phyloP scores from a whole-genome alignment of 805 yeast genomes.

The Tetrapisispora pingtungensis region DNA sequence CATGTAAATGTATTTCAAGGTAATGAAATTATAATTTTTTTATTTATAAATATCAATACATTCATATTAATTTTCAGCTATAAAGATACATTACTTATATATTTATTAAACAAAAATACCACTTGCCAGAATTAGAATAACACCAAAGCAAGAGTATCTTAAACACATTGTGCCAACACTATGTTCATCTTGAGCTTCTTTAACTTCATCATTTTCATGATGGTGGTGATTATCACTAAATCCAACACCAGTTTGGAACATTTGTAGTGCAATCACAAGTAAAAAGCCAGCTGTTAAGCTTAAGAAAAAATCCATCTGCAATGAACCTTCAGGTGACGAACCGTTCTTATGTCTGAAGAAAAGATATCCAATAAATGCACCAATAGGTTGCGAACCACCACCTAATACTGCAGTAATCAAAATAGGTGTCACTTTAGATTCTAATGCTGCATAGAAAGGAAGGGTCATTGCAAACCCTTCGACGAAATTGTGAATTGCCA shows the following conservation, averaged over 20 bases:
- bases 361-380: conserved; percentile 64
- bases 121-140: conserved; percentile 22
- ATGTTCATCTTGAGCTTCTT: conserved; percentile 19
- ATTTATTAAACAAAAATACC: conserved; percentile 15
- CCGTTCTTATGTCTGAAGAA: conserved; percentile 35
- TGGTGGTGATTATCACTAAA: conserved; percentile 61
- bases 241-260: conserved; percentile 74
- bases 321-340: conserved; percentile 27
- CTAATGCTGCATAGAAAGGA: conserved; percentile 73
- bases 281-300: conserved; percentile 77
- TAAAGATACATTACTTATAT: too few species aligned
- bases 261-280: conserved; percentile 69
- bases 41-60: too few species aligned
- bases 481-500: conserved; percentile 81
- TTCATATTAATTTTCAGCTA: too few species aligned
- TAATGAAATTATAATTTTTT: too few species aligned
- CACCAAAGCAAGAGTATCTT: conserved; percentile 29
- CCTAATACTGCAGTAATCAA: conserved; percentile 60
- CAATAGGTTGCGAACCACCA: conserved; percentile 79
- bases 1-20: too few species aligned
- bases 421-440: conserved; percentile 52
- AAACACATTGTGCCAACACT: conserved; percentile 28
- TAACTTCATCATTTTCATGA: conserved; percentile 21
- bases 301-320: conserved; percentile 37
- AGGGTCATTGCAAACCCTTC: conserved; percentile 93